These are phyloP conservation scores for Retiboletus flavoniger DNA, from an alignment of 1,284 basidiomycete species.

Conservation along the genomic window DNA sequence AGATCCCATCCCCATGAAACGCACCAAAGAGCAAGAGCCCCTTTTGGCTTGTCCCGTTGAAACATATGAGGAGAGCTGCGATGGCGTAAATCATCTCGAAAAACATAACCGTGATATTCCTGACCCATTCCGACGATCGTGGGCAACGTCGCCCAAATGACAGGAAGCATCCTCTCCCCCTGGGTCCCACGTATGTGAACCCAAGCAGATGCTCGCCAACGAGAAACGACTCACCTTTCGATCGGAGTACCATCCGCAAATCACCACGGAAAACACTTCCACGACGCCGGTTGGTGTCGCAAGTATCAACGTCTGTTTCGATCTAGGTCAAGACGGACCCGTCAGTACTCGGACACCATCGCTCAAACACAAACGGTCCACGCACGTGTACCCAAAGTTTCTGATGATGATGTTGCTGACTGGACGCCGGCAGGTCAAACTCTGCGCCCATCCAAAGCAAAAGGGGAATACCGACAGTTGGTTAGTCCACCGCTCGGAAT, in stretches of 20 bases:
- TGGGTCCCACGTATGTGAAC: constrained; percentile 37
- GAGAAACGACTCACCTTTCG: constrained; percentile 39
- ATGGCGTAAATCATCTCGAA: background rate
- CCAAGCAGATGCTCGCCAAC: constrained; percentile 28
- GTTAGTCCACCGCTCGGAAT: constrained; percentile 64
- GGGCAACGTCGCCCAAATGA: constrained; percentile 57
- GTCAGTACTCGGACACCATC: background rate
- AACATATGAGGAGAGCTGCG: constrained; percentile 54
- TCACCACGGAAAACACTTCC: constrained; percentile 45
- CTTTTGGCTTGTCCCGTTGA: constrained; percentile 51
- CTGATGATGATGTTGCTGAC: constrained; percentile 60
- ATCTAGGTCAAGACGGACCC: background rate
- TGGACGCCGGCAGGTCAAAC: constrained; percentile 20
- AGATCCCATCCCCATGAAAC: background rate
- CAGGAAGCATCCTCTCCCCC: constrained; percentile 53
- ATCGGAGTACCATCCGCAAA: constrained; percentile 63
- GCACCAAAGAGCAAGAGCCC: constrained; percentile 57
- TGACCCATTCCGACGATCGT: constrained; percentile 46
- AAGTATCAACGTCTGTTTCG: constrained; percentile 43
- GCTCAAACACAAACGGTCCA: constrained; percentile 1
- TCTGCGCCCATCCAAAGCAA: background rate
- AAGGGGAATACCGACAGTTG: constrained; percentile 45
- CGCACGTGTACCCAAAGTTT: constrained; percentile 61
- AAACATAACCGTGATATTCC: background rate
- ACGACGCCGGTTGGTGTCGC: constrained; percentile 57